A percentile compares a stretch with the other conserved stretches of the same genome.
These are phyloP conservation scores for Coemansia sp. DNA, from an alignment of 192 early-diverging fungal genomes.

Conservation along the genomic window DNA sequence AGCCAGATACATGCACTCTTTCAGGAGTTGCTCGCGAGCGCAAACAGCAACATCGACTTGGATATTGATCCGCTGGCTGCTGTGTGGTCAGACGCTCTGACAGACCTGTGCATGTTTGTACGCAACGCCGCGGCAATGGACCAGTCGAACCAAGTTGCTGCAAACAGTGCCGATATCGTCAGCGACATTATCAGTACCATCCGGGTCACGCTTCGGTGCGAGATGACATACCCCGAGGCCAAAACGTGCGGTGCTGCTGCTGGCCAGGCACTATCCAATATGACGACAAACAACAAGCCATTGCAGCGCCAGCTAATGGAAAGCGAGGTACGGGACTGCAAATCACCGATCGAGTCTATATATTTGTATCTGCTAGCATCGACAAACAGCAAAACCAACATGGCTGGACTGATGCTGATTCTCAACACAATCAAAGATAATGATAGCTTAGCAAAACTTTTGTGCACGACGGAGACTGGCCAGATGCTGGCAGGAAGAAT, in stretches of 20 bases:
- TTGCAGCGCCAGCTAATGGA: constrained; percentile 21
- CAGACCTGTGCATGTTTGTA: constrained; percentile 25
- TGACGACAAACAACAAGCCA: constrained; percentile 20
- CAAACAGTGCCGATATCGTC: neutral
- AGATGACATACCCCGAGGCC: constrained; percentile 20
- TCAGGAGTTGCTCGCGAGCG: neutral
- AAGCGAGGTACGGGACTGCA: constrained; percentile 9
- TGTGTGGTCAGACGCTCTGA: constrained; percentile 12
- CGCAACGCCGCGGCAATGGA: constrained; percentile 46
- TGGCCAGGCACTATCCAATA: constrained; percentile 41
- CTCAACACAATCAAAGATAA: constrained; percentile 34
- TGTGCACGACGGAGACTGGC: constrained; percentile 24
- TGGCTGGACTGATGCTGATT: constrained; percentile 33
- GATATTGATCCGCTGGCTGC: neutral
- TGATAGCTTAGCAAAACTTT: neutral
- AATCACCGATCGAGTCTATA: constrained; percentile 7
- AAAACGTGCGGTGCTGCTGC: constrained; percentile 16
- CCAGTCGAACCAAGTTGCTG: constrained; percentile 21
- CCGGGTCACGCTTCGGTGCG: constrained; percentile 1
- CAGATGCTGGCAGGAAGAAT: constrained; percentile 16
- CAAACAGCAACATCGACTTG: neutral
- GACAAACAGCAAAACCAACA: constrained; percentile 18
- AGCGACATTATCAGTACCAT: constrained; percentile 15
- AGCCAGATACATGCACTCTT: constrained; percentile 17
- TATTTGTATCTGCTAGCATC: constrained; percentile 25